Evolutionary conservation across 2,329 filamentous ascomycete species (phyloP).

Genomic region (Fusarium sp.): DNA sequence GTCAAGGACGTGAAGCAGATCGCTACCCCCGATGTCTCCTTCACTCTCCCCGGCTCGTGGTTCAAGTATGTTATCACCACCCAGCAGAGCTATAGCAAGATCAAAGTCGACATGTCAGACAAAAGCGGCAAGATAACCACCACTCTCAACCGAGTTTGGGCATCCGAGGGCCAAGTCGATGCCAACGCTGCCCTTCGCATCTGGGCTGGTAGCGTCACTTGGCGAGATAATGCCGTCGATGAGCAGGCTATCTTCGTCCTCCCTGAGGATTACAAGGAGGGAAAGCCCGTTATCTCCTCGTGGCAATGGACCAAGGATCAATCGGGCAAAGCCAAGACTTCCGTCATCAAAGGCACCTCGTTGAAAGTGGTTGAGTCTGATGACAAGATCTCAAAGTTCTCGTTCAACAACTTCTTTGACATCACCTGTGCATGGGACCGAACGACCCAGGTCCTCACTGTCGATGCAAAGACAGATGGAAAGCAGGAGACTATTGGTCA

Average conservation of each 20-base stretch:
- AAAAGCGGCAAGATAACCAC: accelerated
- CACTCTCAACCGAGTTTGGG: accelerated
- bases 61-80: background rate
- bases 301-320: background rate
- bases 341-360: accelerated
- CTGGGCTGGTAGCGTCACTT: background rate
- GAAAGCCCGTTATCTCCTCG: accelerated
- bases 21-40: accelerated
- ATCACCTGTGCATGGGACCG: constrained; percentile 12
- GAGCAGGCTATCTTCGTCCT: background rate
- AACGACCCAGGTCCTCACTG: constrained; percentile 5
- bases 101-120: background rate
- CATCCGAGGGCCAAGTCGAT: background rate
- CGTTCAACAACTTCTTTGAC: constrained; percentile 13
- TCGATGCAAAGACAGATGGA: background rate
- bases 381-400: constrained; percentile 3
- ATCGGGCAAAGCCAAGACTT: accelerated
- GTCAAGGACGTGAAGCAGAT: accelerated
- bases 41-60: accelerated
- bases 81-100: background rate
- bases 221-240: background rate
- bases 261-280: background rate
- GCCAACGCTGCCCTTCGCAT: accelerated
- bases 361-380: background rate
- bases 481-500: background rate